phyloP scores from a whole-genome alignment of 2,329 filamentous ascomycete species.

The Epichloe amarillans region DNA sequence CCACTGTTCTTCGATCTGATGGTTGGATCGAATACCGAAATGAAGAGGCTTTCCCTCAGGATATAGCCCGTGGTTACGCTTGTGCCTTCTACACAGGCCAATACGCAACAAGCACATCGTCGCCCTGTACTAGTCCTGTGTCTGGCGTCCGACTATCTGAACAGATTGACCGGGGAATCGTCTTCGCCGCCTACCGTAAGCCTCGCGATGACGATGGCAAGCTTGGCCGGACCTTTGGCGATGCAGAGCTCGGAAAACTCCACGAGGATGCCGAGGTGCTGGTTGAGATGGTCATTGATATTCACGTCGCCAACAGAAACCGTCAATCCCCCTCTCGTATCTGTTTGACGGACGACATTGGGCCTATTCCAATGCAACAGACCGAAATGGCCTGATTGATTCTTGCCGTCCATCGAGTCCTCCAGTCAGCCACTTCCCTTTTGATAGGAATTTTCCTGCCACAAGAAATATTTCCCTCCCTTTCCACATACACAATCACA shows the following conservation, averaged over 20 bases:
- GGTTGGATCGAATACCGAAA: constrained; percentile 42
- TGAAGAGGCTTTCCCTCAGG: constrained; percentile 25
- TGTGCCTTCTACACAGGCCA: constrained; percentile 37
- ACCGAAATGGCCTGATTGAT: constrained; percentile 4
- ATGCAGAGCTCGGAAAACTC: constrained; percentile 31
- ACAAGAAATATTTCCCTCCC: no score
- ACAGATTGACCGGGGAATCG: constrained; percentile 35
- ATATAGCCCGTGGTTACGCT: constrained; percentile 38
- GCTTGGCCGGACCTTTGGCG: constrained; percentile 20
- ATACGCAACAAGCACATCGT: constrained; percentile 16
- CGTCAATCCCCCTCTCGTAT: constrained; percentile 16
- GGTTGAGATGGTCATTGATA: constrained; percentile 39
- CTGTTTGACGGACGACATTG: constrained; percentile 22
- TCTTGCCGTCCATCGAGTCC: no score
- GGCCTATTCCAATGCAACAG: constrained; percentile 22
- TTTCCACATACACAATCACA: not conserved
- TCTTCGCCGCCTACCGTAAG: constrained; percentile 43
- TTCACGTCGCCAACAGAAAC: constrained; percentile 27
- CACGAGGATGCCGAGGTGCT: constrained; percentile 37
- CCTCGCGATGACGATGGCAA: constrained; percentile 25
- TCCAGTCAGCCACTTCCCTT: no score
- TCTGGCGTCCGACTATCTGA: constrained; percentile 12
- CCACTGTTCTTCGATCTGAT: constrained; percentile 32
- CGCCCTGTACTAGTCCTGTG: constrained; percentile 13
- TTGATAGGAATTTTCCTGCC: no score